Percentiles rank a stretch among this genome's conserved stretches.
Evolutionary conservation across 1,284 basidiomycete genomes (phyloP).

Genomic region (Amylostereum areolatum): DNA sequence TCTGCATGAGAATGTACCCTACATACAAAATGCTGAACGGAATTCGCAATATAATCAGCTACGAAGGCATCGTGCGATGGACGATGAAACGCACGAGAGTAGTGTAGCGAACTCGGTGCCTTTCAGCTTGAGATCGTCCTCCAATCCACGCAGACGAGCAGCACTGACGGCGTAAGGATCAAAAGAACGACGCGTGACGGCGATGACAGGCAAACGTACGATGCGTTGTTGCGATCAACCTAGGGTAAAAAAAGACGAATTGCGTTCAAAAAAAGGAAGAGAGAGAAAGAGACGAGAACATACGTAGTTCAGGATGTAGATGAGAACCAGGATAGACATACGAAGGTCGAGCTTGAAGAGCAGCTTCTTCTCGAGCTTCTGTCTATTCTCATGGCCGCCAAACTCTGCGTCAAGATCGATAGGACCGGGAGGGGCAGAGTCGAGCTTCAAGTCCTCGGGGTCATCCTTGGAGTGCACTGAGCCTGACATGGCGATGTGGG

Average conservation of each 20-base stretch:
- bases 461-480: neutral
- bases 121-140: conserved; percentile 58
- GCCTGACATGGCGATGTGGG: too few species aligned
- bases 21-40: conserved; percentile 60
- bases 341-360: conserved; percentile 57
- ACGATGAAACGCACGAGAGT: conserved; percentile 21
- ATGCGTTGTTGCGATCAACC: conserved; percentile 65
- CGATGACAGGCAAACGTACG: conserved; percentile 29
- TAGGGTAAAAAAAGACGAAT: conserved; percentile 19
- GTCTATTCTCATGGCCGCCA: conserved; percentile 34
- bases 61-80: too few species aligned
- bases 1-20: conserved; percentile 77
- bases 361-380: conserved; percentile 44
- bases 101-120: conserved; percentile 67
- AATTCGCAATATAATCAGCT: too few species aligned
- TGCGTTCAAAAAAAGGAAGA: neutral
- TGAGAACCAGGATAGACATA: conserved; percentile 60
- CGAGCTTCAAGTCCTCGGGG: neutral
- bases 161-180: conserved; percentile 33
- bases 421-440: neutral
- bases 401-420: conserved; percentile 30
- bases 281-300: conserved; percentile 15
- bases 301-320: conserved; percentile 66
- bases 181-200: neutral
- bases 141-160: conserved; percentile 65